phyloP scores from a whole-genome alignment of 176 grass and related monocot species.

The Neostapfia colusana region DNA sequence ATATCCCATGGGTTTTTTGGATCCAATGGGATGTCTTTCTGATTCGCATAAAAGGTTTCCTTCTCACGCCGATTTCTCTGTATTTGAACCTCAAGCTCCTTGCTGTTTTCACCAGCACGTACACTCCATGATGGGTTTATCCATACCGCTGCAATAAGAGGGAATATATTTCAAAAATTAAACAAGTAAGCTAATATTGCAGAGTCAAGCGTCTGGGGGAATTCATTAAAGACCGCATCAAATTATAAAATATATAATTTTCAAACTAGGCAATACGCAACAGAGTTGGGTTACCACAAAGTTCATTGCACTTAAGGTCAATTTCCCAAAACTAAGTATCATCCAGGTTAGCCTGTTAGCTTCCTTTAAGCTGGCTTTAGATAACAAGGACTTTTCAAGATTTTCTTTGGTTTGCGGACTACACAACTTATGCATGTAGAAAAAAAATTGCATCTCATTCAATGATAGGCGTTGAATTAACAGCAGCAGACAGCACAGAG shows the following conservation, averaged over 20 bases:
- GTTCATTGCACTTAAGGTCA: conserved; percentile 8
- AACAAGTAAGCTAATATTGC: neutral
- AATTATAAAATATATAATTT: conserved; percentile 17
- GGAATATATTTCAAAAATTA: conserved; percentile 45
- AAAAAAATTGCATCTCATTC: neutral
- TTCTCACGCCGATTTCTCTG: conserved; percentile 75
- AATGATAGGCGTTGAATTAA: neutral
- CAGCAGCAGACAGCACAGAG: neutral
- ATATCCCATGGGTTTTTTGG: conserved; percentile 88
- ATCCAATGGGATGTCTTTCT: conserved; percentile 59
- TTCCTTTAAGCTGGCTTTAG: neutral
- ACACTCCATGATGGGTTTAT: conserved; percentile 73
- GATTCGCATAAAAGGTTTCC: conserved; percentile 67
- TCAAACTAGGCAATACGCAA: neutral
- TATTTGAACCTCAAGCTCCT: conserved; percentile 76
- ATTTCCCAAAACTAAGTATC: conserved; percentile 7
- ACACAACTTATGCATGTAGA: neutral
- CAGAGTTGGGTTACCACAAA: neutral
- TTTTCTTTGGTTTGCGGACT: neutral
- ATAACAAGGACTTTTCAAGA: neutral
- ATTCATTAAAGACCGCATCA: conserved; percentile 5
- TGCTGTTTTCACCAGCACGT: conserved; percentile 69
- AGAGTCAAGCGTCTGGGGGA: neutral
- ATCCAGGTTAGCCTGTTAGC: neutral
- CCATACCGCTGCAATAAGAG: conserved; percentile 63